Percentiles rank a stretch among this genome's conserved stretches.
Evolutionary conservation across 1,284 basidiomycete genomes (phyloP).

Genomic region (Hemileia vastatrix): DNA sequence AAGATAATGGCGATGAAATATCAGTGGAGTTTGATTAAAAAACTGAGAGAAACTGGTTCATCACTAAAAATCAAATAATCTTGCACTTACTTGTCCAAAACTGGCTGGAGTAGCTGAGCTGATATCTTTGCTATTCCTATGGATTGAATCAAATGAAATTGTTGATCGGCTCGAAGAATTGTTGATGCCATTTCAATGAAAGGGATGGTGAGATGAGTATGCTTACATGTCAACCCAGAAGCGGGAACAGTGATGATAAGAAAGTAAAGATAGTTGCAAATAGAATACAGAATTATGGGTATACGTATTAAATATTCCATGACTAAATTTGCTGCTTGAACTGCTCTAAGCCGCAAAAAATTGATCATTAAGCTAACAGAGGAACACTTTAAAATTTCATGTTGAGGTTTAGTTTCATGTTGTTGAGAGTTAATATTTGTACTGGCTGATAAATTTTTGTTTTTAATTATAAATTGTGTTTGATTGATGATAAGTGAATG

Average conservation of each 20-base stretch:
- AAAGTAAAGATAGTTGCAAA: slow-evolving; percentile 15
- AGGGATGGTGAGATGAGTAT: slow-evolving; percentile 48
- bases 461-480: slow-evolving; percentile 33
- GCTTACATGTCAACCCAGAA: neutral
- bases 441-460: slow-evolving; percentile 41
- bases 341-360: slow-evolving; percentile 29
- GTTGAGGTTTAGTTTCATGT: slow-evolving; percentile 5
- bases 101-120: slow-evolving; percentile 25
- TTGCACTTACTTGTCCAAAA: slow-evolving; percentile 29
- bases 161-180: slow-evolving; percentile 23
- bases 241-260: slow-evolving; percentile 15
- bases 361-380: slow-evolving; percentile 27
- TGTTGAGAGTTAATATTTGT: slow-evolving; percentile 1
- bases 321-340: neutral
- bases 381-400: neutral
- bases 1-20: slow-evolving; percentile 2
- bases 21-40: slow-evolving; percentile 19
- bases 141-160: slow-evolving; percentile 36
- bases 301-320: slow-evolving; percentile 16
- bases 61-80: neutral
- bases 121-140: slow-evolving; percentile 17
- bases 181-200: slow-evolving; percentile 48
- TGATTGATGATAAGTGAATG: slow-evolving; percentile 56
- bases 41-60: neutral
- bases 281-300: slow-evolving; percentile 25